Evolutionary conservation across 345 rosid genomes (phyloP), one percentile per base, ranked within the genome.

Genomic region (Diplotaxis tenuifolia): DNA sequence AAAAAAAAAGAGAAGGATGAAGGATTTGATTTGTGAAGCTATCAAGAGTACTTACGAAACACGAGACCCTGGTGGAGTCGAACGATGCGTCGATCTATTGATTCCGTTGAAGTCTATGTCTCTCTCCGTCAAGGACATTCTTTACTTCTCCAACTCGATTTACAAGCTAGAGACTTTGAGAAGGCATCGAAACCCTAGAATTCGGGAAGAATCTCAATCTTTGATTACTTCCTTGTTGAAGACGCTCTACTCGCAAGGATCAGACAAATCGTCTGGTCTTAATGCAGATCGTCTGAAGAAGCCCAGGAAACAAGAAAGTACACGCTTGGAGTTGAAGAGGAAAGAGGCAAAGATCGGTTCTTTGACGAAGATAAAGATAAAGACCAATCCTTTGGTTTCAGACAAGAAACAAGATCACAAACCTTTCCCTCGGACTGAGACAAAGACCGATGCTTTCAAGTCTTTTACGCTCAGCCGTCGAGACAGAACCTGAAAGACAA

Each of bases 201-300:
- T 74, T 20, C 66, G 77, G 1, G 3, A 31, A 12, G 72, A 21
- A 45, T 21, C 72, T 11, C 66, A 65, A 23, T 29, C 28, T 45
- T 66, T 74, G 67, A 31, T 74, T 66, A 3, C 34, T 49, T 74
- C 77, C 9, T 74, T 65, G 77, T 22, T 16, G 15, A 74, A 2
- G 7, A 57, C 28, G 1, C 57, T 74, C 20, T 45, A 65, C 38
- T 10, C 67, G 4, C 40, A 66, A 7, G 50, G 71, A 56, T 20
- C 7, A 66, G 38, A 56, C 71, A n/a, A 42, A 1, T 19, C 76
- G 7, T 1, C 38, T 20, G 2, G 19, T 62, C 38, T 62, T 23
- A 23, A 1, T 54, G 11, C 23, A 31, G 4, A 0, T 27, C 16
- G 54, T 47, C 70, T 65, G 23, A 45, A 19, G 22, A 12, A 23